These are phyloP conservation scores for Gossypium armourianum DNA, from an alignment of 441 rosid species.

Conservation along the genomic window DNA sequence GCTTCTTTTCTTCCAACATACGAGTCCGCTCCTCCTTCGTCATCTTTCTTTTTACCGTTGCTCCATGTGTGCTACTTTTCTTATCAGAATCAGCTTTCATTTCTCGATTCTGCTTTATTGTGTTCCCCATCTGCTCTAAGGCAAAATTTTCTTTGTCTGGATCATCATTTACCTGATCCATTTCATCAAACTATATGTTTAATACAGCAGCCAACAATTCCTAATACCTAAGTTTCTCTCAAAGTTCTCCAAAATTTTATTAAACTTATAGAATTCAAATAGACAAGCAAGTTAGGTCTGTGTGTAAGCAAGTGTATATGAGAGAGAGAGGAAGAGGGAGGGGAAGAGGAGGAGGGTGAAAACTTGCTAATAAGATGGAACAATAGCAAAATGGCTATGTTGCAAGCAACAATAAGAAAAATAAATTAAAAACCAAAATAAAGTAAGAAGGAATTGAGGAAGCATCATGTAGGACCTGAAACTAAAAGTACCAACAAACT, in stretches of 20 bases:
- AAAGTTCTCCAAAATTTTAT: not conserved
- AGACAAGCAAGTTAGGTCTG: not conserved
- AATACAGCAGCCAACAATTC: not conserved
- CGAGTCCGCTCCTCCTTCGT: slow-evolving; percentile 45
- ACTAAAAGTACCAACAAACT: not conserved
- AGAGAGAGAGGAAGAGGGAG: not conserved
- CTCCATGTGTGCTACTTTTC: slow-evolving; percentile 27
- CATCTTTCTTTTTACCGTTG: slow-evolving; percentile 34
- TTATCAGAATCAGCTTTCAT: slow-evolving; percentile 22
- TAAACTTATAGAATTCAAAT: not conserved
- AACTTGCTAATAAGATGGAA: slow-evolving; percentile 1
- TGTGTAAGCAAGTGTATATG: not conserved
- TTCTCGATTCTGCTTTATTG: slow-evolving; percentile 21
- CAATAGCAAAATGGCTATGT: not conserved
- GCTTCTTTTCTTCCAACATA: slow-evolving; percentile 63
- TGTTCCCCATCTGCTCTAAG: slow-evolving; percentile 28
- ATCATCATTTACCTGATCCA: slow-evolving; percentile 39
- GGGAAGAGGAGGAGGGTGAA: not conserved
- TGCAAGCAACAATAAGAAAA: slow-evolving; percentile 1
- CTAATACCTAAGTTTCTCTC: not conserved
- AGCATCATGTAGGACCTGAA: not conserved
- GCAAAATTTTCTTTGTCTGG: slow-evolving; percentile 43
- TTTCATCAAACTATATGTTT: slow-evolving; percentile 11
- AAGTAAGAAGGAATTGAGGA: not conserved
- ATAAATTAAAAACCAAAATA: not conserved